Conservation (phyloP, 2,329 filamentous ascomycete species). For the Albophoma yamanashiensis region DNA sequence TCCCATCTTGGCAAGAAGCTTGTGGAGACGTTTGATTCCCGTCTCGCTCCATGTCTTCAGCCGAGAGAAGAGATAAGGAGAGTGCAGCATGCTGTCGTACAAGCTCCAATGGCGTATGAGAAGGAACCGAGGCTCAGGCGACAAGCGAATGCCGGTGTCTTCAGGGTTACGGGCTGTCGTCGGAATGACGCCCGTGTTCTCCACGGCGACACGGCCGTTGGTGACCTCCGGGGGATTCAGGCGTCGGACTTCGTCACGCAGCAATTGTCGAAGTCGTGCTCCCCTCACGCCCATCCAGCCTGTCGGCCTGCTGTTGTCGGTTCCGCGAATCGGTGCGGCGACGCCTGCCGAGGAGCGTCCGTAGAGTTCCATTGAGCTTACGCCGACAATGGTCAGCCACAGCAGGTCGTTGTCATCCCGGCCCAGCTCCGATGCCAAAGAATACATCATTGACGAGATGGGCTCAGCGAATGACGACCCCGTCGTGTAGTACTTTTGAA, state of each 20-base stretch:
- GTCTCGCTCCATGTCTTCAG: slow-evolving; percentile 91
- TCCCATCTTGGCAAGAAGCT: slow-evolving; percentile 95
- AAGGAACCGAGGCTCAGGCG: slow-evolving; percentile 86
- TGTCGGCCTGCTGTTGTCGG: slow-evolving; percentile 44
- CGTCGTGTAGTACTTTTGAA: slow-evolving; percentile 75
- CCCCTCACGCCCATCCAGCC: slow-evolving; percentile 78
- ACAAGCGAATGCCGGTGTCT: slow-evolving; percentile 84
- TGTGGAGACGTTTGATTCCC: slow-evolving; percentile 81
- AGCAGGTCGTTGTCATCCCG: slow-evolving; percentile 94
- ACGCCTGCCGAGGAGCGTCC: slow-evolving; percentile 76
- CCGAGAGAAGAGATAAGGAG: slow-evolving; percentile 82
- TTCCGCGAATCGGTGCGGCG: slow-evolving; percentile 46
- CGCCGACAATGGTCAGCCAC: slow-evolving; percentile 90
- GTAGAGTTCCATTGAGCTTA: slow-evolving; percentile 87
- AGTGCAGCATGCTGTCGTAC: slow-evolving; percentile 98
- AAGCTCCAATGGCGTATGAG: slow-evolving; percentile 93
- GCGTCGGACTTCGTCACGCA: slow-evolving; percentile 88
- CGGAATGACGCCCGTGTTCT: slow-evolving; percentile 72
- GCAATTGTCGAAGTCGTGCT: slow-evolving; percentile 70
- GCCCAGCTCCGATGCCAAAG: slow-evolving; percentile 85
- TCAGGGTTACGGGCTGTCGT: slow-evolving; percentile 82
- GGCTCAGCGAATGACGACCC: slow-evolving; percentile 92
- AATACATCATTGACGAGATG: slow-evolving; percentile 89
- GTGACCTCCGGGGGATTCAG: slow-evolving; percentile 69
- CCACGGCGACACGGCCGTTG: slow-evolving; percentile 51